These are phyloP conservation scores for Stephanodiscus triporus DNA, from an alignment of 108 stramenopile genomes.

Conservation along the genomic window DNA sequence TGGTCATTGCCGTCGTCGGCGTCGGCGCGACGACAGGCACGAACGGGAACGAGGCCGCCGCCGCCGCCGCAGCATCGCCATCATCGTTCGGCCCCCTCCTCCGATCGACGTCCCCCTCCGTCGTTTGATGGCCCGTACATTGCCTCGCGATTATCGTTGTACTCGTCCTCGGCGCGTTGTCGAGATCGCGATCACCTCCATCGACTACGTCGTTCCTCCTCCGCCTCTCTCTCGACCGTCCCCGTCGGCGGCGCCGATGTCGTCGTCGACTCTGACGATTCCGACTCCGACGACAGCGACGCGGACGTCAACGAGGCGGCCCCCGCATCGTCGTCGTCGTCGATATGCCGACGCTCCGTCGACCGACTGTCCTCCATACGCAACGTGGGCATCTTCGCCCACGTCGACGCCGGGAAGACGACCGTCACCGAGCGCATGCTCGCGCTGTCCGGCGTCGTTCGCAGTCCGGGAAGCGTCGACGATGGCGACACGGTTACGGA, in stretches of 20 bases:
- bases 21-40: not conserved
- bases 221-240: not conserved
- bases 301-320: not conserved
- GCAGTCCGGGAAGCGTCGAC: conserved; percentile 87
- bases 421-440: conserved; percentile 99
- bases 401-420: conserved; percentile 99
- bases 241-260: not conserved
- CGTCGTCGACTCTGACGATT: too few relatives aligned
- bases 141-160: not conserved
- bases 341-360: not conserved
- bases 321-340: not conserved
- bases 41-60: too few relatives aligned
- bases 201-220: not conserved
- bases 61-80: not conserved
- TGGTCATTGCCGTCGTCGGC: not conserved
- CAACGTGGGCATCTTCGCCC: conserved; percentile 96
- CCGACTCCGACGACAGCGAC: not conserved
- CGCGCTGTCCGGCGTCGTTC: conserved; percentile 86
- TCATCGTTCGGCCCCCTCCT: not conserved
- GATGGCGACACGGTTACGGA: conserved; percentile 97
- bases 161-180: not conserved
- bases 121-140: not conserved
- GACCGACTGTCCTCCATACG: conserved; percentile 67
- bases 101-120: not conserved
- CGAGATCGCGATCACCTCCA: not conserved